Evolutionary conservation across 257 asterid genomes (phyloP).

Genomic region (Nicotiana otophora): DNA sequence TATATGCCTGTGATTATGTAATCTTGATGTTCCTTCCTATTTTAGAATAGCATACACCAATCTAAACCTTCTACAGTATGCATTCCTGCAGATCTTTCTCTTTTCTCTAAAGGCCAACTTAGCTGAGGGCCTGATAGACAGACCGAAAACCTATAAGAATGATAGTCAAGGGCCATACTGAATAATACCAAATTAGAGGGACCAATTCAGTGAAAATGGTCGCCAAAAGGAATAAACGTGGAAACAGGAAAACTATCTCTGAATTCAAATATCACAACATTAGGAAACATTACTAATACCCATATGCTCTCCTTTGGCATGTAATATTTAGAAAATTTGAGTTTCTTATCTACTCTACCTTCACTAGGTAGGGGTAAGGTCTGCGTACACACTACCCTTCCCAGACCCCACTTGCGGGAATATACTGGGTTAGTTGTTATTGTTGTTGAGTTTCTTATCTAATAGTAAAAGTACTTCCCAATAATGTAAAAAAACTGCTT

Average conservation of each 20-base stretch:
- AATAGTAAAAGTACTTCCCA: not conserved
- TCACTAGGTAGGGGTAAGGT: too few relatives aligned
- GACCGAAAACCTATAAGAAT: not conserved
- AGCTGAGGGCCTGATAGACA: not conserved
- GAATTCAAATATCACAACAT: not conserved
- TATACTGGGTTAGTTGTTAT: too few relatives aligned
- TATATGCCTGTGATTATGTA: not conserved
- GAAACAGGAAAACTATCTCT: not conserved
- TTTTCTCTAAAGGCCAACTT: not conserved
- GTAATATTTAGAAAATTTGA: not conserved
- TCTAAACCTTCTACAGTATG: not conserved
- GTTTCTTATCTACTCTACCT: not conserved
- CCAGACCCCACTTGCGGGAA: too few relatives aligned
- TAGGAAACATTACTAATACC: not conserved
- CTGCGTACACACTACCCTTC: too few relatives aligned
- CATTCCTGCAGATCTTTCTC: not conserved
- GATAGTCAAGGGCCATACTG: not conserved
- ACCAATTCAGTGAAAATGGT: not conserved
- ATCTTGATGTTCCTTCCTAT: not conserved
- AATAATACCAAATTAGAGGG: not conserved
- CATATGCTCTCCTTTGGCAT: not conserved
- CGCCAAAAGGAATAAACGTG: not conserved
- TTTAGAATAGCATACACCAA: not conserved
- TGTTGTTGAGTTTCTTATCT: not conserved
- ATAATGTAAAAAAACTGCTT: not conserved